Base-by-base conservation (phyloP, 129 eudicot genomes). In the Centaurea solstitialis region DNA sequence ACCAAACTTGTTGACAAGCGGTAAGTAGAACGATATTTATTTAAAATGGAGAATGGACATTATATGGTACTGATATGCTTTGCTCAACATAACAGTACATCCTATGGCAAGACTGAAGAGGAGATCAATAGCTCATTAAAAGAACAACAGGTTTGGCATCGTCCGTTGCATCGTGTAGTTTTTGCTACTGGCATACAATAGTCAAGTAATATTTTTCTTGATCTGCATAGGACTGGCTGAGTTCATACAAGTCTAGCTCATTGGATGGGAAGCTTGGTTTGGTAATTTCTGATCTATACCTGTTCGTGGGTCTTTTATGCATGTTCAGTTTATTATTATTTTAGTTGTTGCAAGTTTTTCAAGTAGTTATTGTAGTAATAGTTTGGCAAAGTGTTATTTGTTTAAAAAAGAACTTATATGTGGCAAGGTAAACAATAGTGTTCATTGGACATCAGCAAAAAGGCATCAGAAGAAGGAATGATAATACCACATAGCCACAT, bases 1-100 rank as follows among this genome's bases (percentile, higher is more conserved):
- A 72, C 87, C 82, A 92, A 88, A 86, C 83, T 87, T 71, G 83
- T n/a, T 67, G 92, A 90, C 76, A 89, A 81, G 85, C 83, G 97
- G 98, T 93, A 86, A 78, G 76, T 24, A 62, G 78, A 50, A 53
- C 59, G 33, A 65, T 68, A 17, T 68, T 3, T 80, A 64, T 24
- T 21, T 9, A 79, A 73, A 50, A 61, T 81, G 75, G 73, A 82
- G 38, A 28, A 57, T 11, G 8, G 50, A 6, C 47, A 76, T 79
- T 26, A 33, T 69, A 20, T 68, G 81, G 67, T 28, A 9, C 80
- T 57, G 79, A 73, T 81, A 39, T 71, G 21, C 72, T 80, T 77
- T 79, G 68, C 62, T 70, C 81, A 22, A 74, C 72, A 82, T 74
- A 82, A 84, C 96, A 94, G 98, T 61, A 40, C 88, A 38, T 86